These are phyloP conservation scores for Blastobotrys niveus DNA, from an alignment of 1,139 yeast species.

Conservation along the genomic window DNA sequence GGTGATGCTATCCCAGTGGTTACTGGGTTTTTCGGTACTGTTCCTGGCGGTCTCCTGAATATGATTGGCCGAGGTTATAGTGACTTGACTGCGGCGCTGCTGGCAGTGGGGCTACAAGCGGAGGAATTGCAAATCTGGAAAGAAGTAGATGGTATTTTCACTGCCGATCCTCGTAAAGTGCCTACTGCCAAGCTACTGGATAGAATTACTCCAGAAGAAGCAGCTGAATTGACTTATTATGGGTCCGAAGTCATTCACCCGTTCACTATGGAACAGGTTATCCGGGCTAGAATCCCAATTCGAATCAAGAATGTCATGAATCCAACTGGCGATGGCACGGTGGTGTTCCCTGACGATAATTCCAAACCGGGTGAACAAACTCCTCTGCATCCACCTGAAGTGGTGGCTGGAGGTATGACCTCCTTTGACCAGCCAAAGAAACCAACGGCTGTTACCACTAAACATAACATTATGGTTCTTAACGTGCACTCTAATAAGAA, in stretches of 20 bases:
- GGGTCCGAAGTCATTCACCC: constrained; percentile 99
- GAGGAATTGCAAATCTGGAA: constrained; percentile 97
- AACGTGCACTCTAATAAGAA: constrained; percentile 92
- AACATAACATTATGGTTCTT: constrained; percentile 83
- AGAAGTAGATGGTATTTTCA: constrained; percentile 97
- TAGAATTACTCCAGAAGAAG: constrained; percentile 96
- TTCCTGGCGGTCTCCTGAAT: constrained; percentile 88
- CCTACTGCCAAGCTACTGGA: constrained; percentile 79
- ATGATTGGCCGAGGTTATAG: constrained; percentile 98
- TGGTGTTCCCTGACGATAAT: constrained; percentile 90
- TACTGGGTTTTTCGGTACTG: constrained; percentile 91
- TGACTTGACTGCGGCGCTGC: constrained; percentile 92
- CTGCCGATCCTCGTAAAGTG: constrained; percentile 97
- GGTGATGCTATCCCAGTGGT: constrained; percentile 68
- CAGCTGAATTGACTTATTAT: constrained; percentile 93
- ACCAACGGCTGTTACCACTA: constrained; percentile 96
- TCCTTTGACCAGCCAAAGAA: constrained; percentile 47
- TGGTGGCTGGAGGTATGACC: constrained; percentile 17
- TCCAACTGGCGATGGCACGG: constrained; percentile 85
- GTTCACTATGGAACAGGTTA: constrained; percentile 98
- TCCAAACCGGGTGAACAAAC: constrained; percentile 80
- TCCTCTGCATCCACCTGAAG: constrained; percentile 90
- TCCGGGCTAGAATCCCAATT: constrained; percentile 90
- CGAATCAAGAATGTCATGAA: constrained; percentile 93
- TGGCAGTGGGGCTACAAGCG: constrained; percentile 88